Base-by-base conservation (phyloP, 2,329 filamentous ascomycete genomes). In the Cryphonectria naterciae region DNA sequence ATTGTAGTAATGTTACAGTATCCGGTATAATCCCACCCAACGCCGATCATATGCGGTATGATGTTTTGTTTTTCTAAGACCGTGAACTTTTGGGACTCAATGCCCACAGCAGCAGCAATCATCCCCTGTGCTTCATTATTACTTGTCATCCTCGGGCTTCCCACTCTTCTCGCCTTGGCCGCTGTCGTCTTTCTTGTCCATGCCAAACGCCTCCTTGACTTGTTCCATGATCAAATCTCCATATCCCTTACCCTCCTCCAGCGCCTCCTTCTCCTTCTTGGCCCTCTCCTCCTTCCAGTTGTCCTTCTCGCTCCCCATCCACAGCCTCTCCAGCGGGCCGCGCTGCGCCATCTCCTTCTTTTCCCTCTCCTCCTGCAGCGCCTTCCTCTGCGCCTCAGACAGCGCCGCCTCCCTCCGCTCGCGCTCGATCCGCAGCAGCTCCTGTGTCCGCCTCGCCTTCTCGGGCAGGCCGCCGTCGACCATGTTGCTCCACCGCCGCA, bases 291-390 rank as follows among this genome's bases (percentile, higher is more conserved):
- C 79, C 77, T 83, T 81, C 87, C 87, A 89, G 74, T 86, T 83
- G 61, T 84, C 82, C n/a, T 79, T 78, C 77, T 89, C 87, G 52
- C 82, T 83, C 46, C 88, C 88, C 84, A 88, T 86, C 88, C 88
- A 90, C 22, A 89, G 77, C 73, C 82, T 82, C 73, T 85, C 80
- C 68, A 88, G 54, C 5, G 81, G 19, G 0, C 80, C 76, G 71
- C 73, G 76, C 54, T 68, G 65, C 17, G 70, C 70, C 25, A 43
- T 22, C 72, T 73, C 72, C 68, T 71, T 68, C 69, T 71, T 68
- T 46, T 65, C 67, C 71, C 74, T 43, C 63, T 75, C 73, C 74
- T 77, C 77, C 77, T 76, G 70, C 75, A 70, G 75, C 75, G 71
- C 71, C 61, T 77, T 77, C 75, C 81, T 77, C 70, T 80, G 76